Base-by-base conservation (phyloP, 2,329 filamentous ascomycete genomes). In the Geoglossum cookeanum region DNA sequence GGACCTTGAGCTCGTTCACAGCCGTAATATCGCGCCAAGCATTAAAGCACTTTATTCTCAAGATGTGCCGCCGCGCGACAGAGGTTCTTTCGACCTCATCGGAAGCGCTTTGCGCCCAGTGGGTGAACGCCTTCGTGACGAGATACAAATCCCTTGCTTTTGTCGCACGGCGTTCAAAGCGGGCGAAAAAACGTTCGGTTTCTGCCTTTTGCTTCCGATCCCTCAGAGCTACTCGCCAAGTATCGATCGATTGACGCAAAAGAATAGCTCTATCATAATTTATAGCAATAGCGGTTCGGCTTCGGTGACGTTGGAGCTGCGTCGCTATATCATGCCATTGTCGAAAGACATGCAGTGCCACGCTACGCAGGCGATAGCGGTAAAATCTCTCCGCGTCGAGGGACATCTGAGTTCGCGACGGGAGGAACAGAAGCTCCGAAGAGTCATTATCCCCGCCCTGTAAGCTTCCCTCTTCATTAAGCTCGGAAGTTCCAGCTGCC, bases 31-130 rank as follows among this genome's bases (percentile, higher is more conserved):
- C 75, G 30, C 78, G 75, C 84, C 84, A 88, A 6, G 79, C 79
- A 58, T 78, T 78, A 67, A 87, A 87, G 60, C 81, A 83, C 57
- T 79, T 78, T 11, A 78, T 79, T 57, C 83, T 75, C 57, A 92
- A 70, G 59, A 90, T 80, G 65, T 87, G 84, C 60, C 80, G 75
- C 60, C 84, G 77, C 22, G 85, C 87, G 47, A 80, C 74, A 3
- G 78, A 79, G 3, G 85, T 87, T 45, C 79, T 77, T 60, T 80
- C 76, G 15, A 81, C 72, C 64, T 87, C 79, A 13, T 85, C 80
- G 4, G 75, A 76, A 9, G 85, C 77, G 55, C 77, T 73, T 57
- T 78, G 76, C 9, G 78, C 77, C 87, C 87, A 94, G 61, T 84
- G 80, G 1, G 74, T 77, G 58, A 87, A 81, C 1, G 78, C 76